Percentiles rank a stretch among this genome's conserved stretches.
phyloP scores from a whole-genome alignment of 225 moss, liverwort and hornwort genomes.

The Polytrichum commune region DNA sequence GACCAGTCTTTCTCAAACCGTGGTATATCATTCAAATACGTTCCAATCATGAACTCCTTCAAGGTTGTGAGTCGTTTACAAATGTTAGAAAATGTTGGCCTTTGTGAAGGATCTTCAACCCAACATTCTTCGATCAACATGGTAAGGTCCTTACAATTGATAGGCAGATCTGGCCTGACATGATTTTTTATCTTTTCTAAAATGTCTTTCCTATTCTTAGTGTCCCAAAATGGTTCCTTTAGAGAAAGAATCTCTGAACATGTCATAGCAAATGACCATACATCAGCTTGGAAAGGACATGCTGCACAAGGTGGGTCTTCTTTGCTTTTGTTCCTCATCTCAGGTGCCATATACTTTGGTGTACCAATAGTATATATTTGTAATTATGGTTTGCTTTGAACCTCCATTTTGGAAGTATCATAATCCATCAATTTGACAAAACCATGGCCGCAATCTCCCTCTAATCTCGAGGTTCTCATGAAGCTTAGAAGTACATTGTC shows the following conservation, averaged over 20 bases:
- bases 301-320: background rate
- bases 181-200: background rate
- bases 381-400: background rate
- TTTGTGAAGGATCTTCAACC: background rate
- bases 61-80: background rate
- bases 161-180: background rate
- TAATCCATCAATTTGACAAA: background rate
- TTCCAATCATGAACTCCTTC: background rate
- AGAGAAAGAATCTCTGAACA: background rate
- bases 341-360: constrained; percentile 2
- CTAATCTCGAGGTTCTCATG: no score
- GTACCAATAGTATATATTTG: background rate
- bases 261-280: background rate
- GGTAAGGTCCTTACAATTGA: background rate
- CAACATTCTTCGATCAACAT: background rate
- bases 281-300: background rate
- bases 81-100: constrained; percentile 2
- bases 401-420: background rate
- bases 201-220: background rate
- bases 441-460: background rate
- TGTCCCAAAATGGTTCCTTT: background rate
- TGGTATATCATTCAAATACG: no score
- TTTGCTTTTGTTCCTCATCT: background rate
- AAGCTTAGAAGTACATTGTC: background rate
- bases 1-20: no score